A percentile compares a stretch with the other conserved stretches of the same genome.
Evolutionary conservation across 169 alveolate genomes (phyloP).

Genomic region (Amoebophrya sp.): DNA sequence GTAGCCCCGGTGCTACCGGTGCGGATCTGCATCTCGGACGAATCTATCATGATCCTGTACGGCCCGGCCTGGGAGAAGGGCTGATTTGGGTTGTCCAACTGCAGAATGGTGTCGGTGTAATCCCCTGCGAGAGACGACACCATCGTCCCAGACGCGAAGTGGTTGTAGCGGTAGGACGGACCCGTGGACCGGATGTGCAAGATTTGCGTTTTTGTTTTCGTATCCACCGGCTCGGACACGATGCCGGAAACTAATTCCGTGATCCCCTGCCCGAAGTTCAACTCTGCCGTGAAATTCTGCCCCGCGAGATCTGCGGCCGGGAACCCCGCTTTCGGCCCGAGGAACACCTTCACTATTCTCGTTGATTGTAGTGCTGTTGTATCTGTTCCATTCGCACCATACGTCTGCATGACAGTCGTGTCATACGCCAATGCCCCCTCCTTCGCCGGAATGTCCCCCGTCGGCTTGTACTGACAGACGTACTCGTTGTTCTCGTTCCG

Average conservation of each 20-base stretch:
- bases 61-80: not conserved
- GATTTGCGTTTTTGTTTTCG: not conserved
- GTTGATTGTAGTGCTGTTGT: too few relatives aligned
- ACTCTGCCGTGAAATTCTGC: not conserved
- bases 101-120: not conserved
- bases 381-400: too few relatives aligned
- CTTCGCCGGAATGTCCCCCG: not conserved
- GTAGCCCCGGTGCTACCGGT: not conserved
- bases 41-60: not conserved
- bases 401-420: not conserved
- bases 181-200: not conserved
- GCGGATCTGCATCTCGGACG: not conserved
- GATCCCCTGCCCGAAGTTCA: constrained; percentile 11
- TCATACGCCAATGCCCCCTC: not conserved
- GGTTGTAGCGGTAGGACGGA: not conserved
- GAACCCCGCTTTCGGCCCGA: not conserved
- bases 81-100: not conserved
- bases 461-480: not conserved
- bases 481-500: constrained; percentile 13
- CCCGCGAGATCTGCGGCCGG: not conserved
- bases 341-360: not conserved
- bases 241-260: not conserved
- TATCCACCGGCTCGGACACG: not conserved
- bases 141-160: not conserved
- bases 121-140: not conserved